Evolutionary conservation across 169 alveolate genomes (phyloP).

Genomic region (Plasmodium adleri): DNA sequence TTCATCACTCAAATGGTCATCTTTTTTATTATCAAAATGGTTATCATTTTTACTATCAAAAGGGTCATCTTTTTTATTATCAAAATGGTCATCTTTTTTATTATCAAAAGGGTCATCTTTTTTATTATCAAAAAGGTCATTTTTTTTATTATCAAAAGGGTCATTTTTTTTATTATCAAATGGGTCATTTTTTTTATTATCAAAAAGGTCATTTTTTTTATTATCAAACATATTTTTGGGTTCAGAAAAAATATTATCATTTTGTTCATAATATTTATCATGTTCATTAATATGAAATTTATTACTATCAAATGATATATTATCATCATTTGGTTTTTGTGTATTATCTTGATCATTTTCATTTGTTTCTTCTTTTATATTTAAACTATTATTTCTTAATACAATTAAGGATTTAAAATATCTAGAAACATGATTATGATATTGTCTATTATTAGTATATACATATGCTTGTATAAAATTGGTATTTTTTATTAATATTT

Average conservation of each 20-base stretch:
- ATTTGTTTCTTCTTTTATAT: not conserved
- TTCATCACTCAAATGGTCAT: not conserved
- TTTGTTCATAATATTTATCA: no score
- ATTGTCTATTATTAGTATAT: constrained; percentile 55
- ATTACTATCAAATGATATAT: not conserved
- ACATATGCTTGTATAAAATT: constrained; percentile 64
- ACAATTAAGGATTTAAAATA: constrained; percentile 41
- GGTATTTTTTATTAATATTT: constrained; percentile 58
- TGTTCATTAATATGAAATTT: not conserved
- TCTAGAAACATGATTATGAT: constrained; percentile 40
- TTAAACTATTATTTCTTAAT: constrained; percentile 7
- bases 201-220: no score
- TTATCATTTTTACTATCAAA: not conserved
- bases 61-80: not conserved
- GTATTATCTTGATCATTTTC: not conserved
- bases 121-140: not conserved
- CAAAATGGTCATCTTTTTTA: not conserved
- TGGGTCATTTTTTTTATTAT: no score
- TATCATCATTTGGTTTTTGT: not conserved
- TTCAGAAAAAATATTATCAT: no score
- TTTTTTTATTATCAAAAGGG: no score
- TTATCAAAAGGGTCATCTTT: not conserved
- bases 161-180: no score
- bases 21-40: not conserved
- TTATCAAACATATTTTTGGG: no score